A percentile compares a stretch with the other conserved stretches of the same genome.
Evolutionary conservation across 257 asterid genomes (phyloP).

Genomic region (Solanum verrucosum): DNA sequence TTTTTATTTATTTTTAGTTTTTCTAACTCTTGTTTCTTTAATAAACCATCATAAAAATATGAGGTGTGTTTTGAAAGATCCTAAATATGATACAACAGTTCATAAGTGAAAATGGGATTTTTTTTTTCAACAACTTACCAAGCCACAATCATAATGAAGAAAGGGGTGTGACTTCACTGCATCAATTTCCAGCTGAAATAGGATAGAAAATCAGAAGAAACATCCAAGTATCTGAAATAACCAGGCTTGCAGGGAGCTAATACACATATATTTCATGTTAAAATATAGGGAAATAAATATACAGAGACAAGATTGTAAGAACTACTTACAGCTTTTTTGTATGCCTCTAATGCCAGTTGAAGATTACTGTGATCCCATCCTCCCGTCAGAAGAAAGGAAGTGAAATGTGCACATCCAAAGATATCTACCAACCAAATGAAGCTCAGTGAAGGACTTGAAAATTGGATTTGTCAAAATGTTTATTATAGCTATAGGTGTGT

Average conservation of each 20-base stretch:
- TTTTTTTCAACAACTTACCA: conserved; percentile 30
- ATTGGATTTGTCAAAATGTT: not conserved
- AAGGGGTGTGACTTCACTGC: conserved; percentile 38
- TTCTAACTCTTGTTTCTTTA: not conserved
- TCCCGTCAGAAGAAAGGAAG: too few relatives aligned
- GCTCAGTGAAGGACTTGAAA: not conserved
- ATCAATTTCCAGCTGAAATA: too few relatives aligned
- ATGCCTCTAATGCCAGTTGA: too few relatives aligned
- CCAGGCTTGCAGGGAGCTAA: not conserved
- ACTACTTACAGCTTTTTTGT: too few relatives aligned
- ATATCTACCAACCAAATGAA: not conserved
- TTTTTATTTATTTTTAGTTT: too few relatives aligned
- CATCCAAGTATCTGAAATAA: not conserved
- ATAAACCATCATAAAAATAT: not conserved
- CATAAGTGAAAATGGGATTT: not conserved
- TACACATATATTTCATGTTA: not conserved
- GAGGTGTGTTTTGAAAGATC: not conserved
- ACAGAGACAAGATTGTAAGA: too few relatives aligned
- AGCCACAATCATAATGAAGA: conserved; percentile 70
- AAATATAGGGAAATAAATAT: too few relatives aligned
- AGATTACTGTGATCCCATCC: too few relatives aligned
- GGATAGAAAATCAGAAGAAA: too few relatives aligned
- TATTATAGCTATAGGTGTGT: not conserved
- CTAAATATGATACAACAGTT: not conserved
- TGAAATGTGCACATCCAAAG: too few relatives aligned